A percentile compares a stretch with the other conserved stretches of the same genome.
Conservation (phyloP, 139 green algal species). For the Picochlorum costavermella region DNA sequence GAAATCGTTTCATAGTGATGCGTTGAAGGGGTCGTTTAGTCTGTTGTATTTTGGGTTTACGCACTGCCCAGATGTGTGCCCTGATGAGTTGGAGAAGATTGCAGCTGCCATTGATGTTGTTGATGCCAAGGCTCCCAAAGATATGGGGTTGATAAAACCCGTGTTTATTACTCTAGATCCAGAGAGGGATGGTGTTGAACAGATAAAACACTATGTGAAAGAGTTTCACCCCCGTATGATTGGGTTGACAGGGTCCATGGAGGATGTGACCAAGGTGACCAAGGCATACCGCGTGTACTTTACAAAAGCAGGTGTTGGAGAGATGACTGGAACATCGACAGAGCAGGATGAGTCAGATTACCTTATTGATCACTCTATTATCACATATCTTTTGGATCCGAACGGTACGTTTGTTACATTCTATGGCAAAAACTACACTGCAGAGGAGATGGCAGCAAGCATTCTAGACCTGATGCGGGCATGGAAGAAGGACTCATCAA, state of each 20-base stretch:
- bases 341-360: slow-evolving; percentile 65
- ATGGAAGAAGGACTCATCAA: slow-evolving; percentile 5
- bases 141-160: slow-evolving; percentile 40
- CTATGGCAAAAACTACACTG: slow-evolving; percentile 44
- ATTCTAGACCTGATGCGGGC: background rate
- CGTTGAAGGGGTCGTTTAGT: slow-evolving; percentile 78
- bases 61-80: slow-evolving; percentile 96
- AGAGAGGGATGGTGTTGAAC: slow-evolving; percentile 65
- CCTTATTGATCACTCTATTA: slow-evolving; percentile 98
- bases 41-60: slow-evolving; percentile 99
- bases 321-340: background rate
- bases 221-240: slow-evolving; percentile 94
- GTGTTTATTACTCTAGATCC: slow-evolving; percentile 97
- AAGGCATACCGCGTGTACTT: slow-evolving; percentile 86
- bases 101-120: slow-evolving; percentile 49
- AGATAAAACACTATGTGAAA: slow-evolving; percentile 74
- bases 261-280: slow-evolving; percentile 44
- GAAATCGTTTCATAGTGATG: slow-evolving; percentile 66
- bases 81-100: slow-evolving; percentile 96
- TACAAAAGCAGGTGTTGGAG: slow-evolving; percentile 55
- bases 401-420: slow-evolving; percentile 89
- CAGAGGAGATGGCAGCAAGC: slow-evolving; percentile 9
- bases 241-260: slow-evolving; percentile 78
- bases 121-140: slow-evolving; percentile 24
- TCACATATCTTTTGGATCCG: slow-evolving; percentile 89